Evolutionary conservation across 2,329 filamentous ascomycete species (phyloP).

Genomic region (Verticillium dahliae): DNA sequence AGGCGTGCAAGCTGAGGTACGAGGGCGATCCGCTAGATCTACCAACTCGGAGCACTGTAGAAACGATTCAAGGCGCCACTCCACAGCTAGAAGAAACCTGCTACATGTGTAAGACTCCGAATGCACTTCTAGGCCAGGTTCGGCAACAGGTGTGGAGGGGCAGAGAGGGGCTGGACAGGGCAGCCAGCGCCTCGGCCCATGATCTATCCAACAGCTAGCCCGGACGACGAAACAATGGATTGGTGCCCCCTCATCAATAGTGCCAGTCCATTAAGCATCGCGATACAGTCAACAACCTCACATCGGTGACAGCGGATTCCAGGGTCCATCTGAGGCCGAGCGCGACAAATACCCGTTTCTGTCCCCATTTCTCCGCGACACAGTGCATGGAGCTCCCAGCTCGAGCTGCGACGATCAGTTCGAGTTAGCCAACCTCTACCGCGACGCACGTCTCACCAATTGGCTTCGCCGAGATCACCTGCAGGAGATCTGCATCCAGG

Average conservation of each 20-base stretch:
- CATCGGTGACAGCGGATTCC: background rate
- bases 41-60: background rate
- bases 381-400: background rate
- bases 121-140: background rate
- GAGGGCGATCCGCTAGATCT: background rate
- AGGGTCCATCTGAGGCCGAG: background rate
- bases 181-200: background rate
- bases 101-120: background rate
- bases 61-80: background rate
- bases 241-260: background rate
- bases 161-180: background rate
- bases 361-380: background rate
- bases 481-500: slow-evolving; percentile 1
- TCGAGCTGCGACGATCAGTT: background rate
- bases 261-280: background rate
- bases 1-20: background rate
- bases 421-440: background rate
- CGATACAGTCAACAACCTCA: background rate
- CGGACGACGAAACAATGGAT: background rate
- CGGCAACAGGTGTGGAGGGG: background rate
- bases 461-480: background rate
- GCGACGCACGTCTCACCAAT: slow-evolving; percentile 1
- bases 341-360: background rate
- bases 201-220: background rate
- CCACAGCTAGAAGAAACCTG: background rate